A percentile compares a stretch with the other conserved stretches of the same genome.
Evolutionary conservation across 2,329 filamentous ascomycete species (phyloP).

Genomic region (Samsoniella hepiali): DNA sequence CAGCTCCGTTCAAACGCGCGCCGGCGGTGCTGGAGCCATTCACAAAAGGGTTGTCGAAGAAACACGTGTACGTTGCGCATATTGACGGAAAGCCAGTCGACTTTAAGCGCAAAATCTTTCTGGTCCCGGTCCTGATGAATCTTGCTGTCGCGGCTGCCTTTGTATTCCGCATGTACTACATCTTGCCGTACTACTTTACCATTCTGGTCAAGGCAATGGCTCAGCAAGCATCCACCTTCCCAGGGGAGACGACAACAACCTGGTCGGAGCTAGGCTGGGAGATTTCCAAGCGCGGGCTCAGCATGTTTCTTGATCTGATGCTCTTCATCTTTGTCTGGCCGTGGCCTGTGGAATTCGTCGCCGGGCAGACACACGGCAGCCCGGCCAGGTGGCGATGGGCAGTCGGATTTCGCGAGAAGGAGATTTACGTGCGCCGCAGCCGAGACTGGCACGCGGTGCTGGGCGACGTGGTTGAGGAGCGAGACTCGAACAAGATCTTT

Average conservation of each 20-base stretch:
- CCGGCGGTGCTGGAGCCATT: constrained; percentile 63
- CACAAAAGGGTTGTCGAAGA: constrained; percentile 60
- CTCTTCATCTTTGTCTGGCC: constrained; percentile 66
- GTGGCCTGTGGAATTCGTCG: constrained; percentile 71
- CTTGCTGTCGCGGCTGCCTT: constrained; percentile 62
- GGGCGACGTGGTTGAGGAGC: constrained; percentile 50
- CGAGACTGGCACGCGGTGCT: constrained; percentile 66
- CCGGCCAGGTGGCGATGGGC: constrained; percentile 71
- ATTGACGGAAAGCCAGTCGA: constrained; percentile 66
- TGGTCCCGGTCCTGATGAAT: constrained; percentile 77
- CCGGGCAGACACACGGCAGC: constrained; percentile 54
- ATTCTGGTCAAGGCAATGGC: constrained; percentile 64
- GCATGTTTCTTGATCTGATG: constrained; percentile 71
- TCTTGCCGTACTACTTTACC: constrained; percentile 69
- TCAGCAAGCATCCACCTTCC: constrained; percentile 61
- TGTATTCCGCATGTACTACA: constrained; percentile 63
- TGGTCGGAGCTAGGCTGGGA: constrained; percentile 56
- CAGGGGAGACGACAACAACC: constrained; percentile 55
- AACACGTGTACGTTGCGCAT: constrained; percentile 80
- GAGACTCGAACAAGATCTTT: constrained; percentile 54
- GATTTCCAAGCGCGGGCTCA: constrained; percentile 56
- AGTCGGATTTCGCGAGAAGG: constrained; percentile 73
- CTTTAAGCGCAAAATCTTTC: constrained; percentile 80
- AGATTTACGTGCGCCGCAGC: constrained; percentile 78
- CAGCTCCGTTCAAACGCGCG: constrained; percentile 65